Conservation (phyloP, 2,329 filamentous ascomycete genomes). For the Macroventuria anomochaeta region DNA sequence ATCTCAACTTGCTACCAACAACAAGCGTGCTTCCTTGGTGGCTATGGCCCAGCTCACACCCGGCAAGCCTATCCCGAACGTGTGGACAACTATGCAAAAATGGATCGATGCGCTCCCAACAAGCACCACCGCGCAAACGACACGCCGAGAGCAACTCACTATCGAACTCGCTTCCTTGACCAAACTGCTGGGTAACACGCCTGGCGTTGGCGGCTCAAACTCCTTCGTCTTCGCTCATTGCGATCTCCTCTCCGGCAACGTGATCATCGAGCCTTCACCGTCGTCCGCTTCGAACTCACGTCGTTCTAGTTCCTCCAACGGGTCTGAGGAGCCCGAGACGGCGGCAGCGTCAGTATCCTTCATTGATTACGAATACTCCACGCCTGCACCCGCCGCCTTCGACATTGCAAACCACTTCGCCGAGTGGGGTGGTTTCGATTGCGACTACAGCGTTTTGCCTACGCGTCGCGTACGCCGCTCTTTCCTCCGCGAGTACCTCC, state of each 20-base stretch:
- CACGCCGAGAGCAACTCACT: slow-evolving; percentile 73
- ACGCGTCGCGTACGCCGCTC: slow-evolving; percentile 75
- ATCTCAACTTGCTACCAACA: slow-evolving; percentile 37
- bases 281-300: slow-evolving; percentile 44
- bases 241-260: slow-evolving; percentile 94
- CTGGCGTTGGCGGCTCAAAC: slow-evolving; percentile 71
- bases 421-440: slow-evolving; percentile 97
- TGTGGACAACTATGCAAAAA: slow-evolving; percentile 95
- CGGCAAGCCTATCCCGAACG: slow-evolving; percentile 77
- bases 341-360: slow-evolving; percentile 60
- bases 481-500: slow-evolving; percentile 85
- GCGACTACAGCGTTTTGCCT: slow-evolving; percentile 84
- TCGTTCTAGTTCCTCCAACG: slow-evolving; percentile 42
- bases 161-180: slow-evolving; percentile 75
- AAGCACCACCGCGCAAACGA: slow-evolving; percentile 70
- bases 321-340: slow-evolving; percentile 38
- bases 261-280: slow-evolving; percentile 75
- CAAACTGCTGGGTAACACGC: slow-evolving; percentile 73
- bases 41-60: slow-evolving; percentile 57
- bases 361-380: slow-evolving; percentile 99
- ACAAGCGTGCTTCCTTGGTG: slow-evolving; percentile 47
- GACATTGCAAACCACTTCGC: slow-evolving; percentile 98
- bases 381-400: slow-evolving; percentile 91
- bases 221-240: slow-evolving; percentile 93
- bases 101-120: slow-evolving; percentile 89